Base-by-base conservation (phyloP, 768 basidiomycete genomes). In the Russula sp. region DNA sequence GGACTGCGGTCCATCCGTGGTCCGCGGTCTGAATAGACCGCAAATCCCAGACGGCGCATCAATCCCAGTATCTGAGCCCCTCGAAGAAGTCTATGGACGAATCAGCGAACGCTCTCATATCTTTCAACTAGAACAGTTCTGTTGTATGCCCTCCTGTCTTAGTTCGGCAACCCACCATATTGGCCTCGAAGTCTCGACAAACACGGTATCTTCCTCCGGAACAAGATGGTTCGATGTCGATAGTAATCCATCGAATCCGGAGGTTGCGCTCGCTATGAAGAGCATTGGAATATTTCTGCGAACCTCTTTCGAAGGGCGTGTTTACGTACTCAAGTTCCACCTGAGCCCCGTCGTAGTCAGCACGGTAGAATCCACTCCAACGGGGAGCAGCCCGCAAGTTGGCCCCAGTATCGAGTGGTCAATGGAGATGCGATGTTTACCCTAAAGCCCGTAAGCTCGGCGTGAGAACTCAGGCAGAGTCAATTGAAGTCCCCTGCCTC, bases 191-290 rank as follows among this genome's bases (percentile, higher is more conserved):
- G 94, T 98, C 70, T 81, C 81, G 55, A 98, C 76, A 70, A 79
- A 83, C 6, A 97, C 88, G 1, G 78, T 70, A 20, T 78, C 75
- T 63, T 88, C 80, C 1, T 79, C 79, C 0, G 86, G 84, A 0
- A 92, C 70, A 7, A 99, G 78, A 66, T 97, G 93, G 69, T 99
- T 99, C 0, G 95, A 98, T 0, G 95, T 97, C 0, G 96, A 98
- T 0, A 99, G 73, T 25, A 92, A 69, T 0, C 91, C 91, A 43
- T 88, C 85, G 61, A 98, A 91, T 0, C 86, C 90, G 0, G 94
- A 97, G 64, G 76, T 73, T 48, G 77, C 72, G 20, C 85, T 78
- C 59, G 78, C 87, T 88, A 71, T 34, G 35, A 47, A 48, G 25
- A 18, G 39, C 56, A 43, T 43, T 48, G 10, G 51, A 36, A 32